Evolutionary conservation across 495 filamentous ascomycete genomes (phyloP), one percentile per base, ranked within the genome.

Genomic region (Pyrenula massariospora): DNA sequence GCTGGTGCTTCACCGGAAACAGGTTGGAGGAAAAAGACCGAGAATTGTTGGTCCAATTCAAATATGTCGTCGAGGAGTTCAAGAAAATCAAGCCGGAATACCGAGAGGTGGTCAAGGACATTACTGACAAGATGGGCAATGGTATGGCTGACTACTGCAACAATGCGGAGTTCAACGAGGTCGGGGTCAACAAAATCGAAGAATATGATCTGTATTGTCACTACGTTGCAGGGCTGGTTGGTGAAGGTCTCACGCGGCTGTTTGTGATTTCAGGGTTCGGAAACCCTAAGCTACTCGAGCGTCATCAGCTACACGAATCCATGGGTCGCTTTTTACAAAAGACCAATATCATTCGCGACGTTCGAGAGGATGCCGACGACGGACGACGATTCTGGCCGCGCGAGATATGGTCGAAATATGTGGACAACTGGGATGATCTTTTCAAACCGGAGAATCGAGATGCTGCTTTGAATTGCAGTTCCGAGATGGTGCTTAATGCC

Each of bases 241-340:
- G 93, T 52, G 91, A 97, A 68, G 93, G 93, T 36, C 70, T 91
- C 54, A 98, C 93, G 11, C 85, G 85, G 15, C 77, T 97, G 22
- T 97, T 98, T 61, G 89, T 97, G 36, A 87, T 89, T 71, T 85
- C 85, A 54, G 79, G 84, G 59, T 86, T 95, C 21, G 93, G 91
- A 31, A 96, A 97, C 72, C 83, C 88, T 1, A 85, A 84, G 24
- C 76, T 98, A 42, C 69, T 93, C 51, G 77, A 88, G 52, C 86
- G 90, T 22, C 82, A 84, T 42, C 75, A 87, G 56, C 80, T 98
- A 19, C 84, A 89, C 54, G 93, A 96, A 70, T 89, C 88, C 48
- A 98, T 98, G 93, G 93, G 93, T 42, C 86, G 94, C 58, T 94
- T 97, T 71, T 70, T 98, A 21, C 93, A 98, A 68, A 95, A 98